Evolutionary conservation across 108 stramenopile species (phyloP), one percentile per base, ranked within the genome.

Genomic region (Cyclotella kingstonii): DNA sequence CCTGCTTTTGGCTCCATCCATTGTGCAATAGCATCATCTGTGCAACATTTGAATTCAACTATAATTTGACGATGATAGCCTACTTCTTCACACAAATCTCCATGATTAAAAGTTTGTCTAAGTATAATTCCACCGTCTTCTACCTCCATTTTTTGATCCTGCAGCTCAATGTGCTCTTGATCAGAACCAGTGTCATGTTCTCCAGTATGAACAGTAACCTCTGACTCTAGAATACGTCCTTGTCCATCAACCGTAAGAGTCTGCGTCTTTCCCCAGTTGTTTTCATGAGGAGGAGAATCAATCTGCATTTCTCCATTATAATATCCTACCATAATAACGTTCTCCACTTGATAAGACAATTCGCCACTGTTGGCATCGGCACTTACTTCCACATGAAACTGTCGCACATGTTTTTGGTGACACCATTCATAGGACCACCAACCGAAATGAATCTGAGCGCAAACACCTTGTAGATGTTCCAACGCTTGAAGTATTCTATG

Each of bases 361-460:
- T 49, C 12, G 30, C 43, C 57, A 5, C 19, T 34, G n/a, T 21
- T 22, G 5, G 51, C 28, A 0, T 40, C 33, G 19, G 43, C 55
- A 15, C 33, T 29, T 5, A 76, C 54, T 14, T 78, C 58, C 4
- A 92, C 58, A 58, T 95, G 94, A 67, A 95, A 95, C 67, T 95
- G 94, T 7, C 67, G 63, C 26, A 90, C 54, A 36, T 63, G 60
- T 27, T 79, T 61, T 25, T 83, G 42, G 50, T 84, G 81, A 54
- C 94, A 95, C 87, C 88, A 90, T 76, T 95, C 93, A 46, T 91
- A 95, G n/a, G 83, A 83, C 93, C 93, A 95, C 85, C 88, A 90
- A 8, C 84, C 89, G 14, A 64, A 39, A 63, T 94, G 87, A 1
- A 69, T 48, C 56, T 94, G 93, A 7, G 81, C 61, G 62, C 93